phyloP scores from a whole-genome alignment of 805 yeast genomes.

The Lachancea kluyveri region DNA sequence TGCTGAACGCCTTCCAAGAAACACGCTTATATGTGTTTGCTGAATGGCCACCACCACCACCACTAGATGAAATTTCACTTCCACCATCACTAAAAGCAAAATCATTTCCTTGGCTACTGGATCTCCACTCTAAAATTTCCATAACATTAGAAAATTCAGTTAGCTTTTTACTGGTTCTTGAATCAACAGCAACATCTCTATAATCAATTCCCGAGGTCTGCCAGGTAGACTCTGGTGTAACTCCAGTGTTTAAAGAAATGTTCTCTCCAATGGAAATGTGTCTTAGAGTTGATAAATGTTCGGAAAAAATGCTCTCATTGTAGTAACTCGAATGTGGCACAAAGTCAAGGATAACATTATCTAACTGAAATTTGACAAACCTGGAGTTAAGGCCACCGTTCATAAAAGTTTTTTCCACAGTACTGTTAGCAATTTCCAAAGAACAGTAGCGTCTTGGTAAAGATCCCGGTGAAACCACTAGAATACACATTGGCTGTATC shows the following conservation, averaged over 20 bases:
- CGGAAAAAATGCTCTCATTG: conserved; percentile 31
- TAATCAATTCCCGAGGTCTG: conserved; percentile 82
- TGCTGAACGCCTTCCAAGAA: conserved; percentile 81
- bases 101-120: conserved; percentile 67
- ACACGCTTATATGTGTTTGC: conserved; percentile 45
- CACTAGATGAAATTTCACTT: conserved; percentile 26
- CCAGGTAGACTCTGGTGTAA: conserved; percentile 19
- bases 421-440: conserved; percentile 85
- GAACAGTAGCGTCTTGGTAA: conserved; percentile 73
- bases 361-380: conserved; percentile 63
- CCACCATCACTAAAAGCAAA: conserved; percentile 54
- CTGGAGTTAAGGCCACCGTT: conserved; percentile 76
- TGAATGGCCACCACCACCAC: conserved; percentile 29
- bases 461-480: conserved; percentile 73
- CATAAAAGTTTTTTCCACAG: conserved; percentile 69
- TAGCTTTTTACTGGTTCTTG: conserved; percentile 65
- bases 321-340: conserved; percentile 29
- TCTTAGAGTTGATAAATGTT: conserved; percentile 62
- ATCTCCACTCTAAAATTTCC: conserved; percentile 75
- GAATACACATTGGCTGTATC: conserved; percentile 73
- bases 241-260: conserved; percentile 2
- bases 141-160: conserved; percentile 66
- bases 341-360: conserved; percentile 30
- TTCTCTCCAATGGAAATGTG: conserved; percentile 48
- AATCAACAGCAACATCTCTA: conserved; percentile 71